Percentiles rank a stretch among this genome's conserved stretches.
Conservation (phyloP, 345 rosid species). For the Eucalyptus sideroxylon region DNA sequence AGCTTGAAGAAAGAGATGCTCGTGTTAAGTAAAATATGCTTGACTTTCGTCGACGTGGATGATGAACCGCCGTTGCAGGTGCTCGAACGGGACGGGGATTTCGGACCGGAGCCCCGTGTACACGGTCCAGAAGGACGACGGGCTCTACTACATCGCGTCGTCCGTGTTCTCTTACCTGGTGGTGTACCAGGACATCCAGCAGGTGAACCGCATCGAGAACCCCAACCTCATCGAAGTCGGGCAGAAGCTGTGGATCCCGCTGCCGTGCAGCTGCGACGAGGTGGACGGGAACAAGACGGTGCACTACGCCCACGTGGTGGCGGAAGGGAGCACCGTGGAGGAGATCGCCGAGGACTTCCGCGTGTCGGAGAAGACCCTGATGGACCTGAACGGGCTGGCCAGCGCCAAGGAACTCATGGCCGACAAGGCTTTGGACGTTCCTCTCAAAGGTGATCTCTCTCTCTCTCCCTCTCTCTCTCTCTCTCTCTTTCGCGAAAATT, state of each 20-base stretch:
- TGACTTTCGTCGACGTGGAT: neutral
- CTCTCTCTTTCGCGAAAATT: neutral
- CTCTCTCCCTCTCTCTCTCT: neutral
- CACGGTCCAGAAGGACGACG: constrained; percentile 25
- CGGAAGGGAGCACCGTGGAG: constrained; percentile 20
- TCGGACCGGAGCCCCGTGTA: constrained; percentile 30
- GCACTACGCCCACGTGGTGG: constrained; percentile 53
- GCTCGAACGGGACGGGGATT: constrained; percentile 43
- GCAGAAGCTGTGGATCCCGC: constrained; percentile 39
- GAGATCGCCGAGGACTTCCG: constrained; percentile 34
- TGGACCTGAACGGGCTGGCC: constrained; percentile 27
- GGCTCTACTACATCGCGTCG: constrained; percentile 20
- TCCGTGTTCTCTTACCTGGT: constrained; percentile 16
- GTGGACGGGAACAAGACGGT: constrained; percentile 25
- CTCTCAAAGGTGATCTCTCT: constrained; percentile 31
- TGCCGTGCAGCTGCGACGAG: constrained; percentile 59
- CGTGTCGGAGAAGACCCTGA: constrained; percentile 10
- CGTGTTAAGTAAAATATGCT: neutral
- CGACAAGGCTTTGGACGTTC: constrained; percentile 32
- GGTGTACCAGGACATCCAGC: constrained; percentile 9
- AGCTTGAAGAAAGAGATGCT: neutral
- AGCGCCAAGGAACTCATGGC: constrained; percentile 14
- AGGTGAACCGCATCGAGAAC: constrained; percentile 10
- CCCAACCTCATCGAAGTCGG: constrained; percentile 3
- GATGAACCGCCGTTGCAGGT: constrained; percentile 16